These are phyloP conservation scores for Hymenotorrendiella dingleyae DNA, from an alignment of 2,329 filamentous ascomycete genomes.

Conservation along the genomic window DNA sequence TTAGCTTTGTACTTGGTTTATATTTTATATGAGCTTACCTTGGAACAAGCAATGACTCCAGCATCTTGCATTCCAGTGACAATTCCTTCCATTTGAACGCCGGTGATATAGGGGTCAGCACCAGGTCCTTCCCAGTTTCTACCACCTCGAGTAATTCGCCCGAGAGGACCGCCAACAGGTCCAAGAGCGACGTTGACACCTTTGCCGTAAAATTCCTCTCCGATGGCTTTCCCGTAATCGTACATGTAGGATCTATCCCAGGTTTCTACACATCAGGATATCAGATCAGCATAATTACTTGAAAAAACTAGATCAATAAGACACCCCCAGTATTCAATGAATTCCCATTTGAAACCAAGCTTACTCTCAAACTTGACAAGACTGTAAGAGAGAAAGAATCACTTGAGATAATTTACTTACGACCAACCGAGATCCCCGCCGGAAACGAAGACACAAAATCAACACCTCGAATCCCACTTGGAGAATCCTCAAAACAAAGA, in stretches of 20 bases:
- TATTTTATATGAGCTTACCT: constrained; percentile 1
- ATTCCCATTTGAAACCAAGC: no score
- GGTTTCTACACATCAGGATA: no score
- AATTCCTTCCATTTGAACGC: constrained; percentile 1
- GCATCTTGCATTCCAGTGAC: constrained; percentile 5
- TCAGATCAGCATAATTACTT: no score
- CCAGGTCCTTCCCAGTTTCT: not conserved
- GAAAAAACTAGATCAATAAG: no score
- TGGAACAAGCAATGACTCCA: constrained; percentile 10
- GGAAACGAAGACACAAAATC: constrained; percentile 61
- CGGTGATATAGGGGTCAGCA: constrained; percentile 6
- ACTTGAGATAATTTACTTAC: no score
- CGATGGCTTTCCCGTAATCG: constrained; percentile 5
- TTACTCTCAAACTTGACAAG: no score
- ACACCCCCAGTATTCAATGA: no score
- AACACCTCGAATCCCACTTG: constrained; percentile 26
- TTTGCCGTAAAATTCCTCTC: constrained; percentile 4
- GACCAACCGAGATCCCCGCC: constrained; percentile 34
- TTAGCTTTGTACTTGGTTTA: no score
- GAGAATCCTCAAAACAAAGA: constrained; percentile 1
- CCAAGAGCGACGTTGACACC: constrained; percentile 6
- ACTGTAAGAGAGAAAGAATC: no score
- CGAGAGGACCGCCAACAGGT: constrained; percentile 4
- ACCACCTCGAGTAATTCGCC: constrained; percentile 3
- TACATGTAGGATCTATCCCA: constrained; percentile 3